A percentile compares a stretch with the other conserved stretches of the same genome.
Conservation (phyloP, 202 grass and related monocot species). For the Cymbopogon flexuosus region DNA sequence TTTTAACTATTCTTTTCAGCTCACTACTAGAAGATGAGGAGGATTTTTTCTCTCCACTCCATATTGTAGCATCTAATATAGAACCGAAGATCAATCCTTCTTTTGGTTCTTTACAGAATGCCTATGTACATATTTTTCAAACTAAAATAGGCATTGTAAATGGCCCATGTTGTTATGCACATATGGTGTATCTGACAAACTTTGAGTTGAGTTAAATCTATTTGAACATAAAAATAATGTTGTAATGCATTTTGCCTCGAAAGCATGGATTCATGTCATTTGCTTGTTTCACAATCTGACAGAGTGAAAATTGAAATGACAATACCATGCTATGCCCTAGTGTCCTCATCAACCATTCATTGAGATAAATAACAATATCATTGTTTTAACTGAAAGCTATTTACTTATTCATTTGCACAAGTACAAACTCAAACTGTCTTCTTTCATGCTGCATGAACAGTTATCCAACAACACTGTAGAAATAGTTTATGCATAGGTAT, state of each 20-base stretch:
- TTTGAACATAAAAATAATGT: neutral
- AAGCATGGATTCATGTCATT: neutral
- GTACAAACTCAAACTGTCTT: slow-evolving; percentile 6
- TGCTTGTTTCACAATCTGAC: slow-evolving; percentile 2
- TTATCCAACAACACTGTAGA: slow-evolving; percentile 12
- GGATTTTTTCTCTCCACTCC: neutral
- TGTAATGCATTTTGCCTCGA: slow-evolving; percentile 1
- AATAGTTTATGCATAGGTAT: slow-evolving; percentile 23
- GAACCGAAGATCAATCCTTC: neutral
- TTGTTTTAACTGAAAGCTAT: slow-evolving; percentile 26
- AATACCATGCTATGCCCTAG: neutral
- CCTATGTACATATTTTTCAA: neutral
- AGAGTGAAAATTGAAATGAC: neutral
- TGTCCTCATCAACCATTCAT: neutral
- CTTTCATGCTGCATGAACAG: slow-evolving; percentile 16
- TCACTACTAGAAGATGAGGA: neutral
- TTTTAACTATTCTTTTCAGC: neutral
- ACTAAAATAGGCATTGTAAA: neutral
- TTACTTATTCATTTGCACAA: slow-evolving; percentile 34
- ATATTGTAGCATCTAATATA: slow-evolving; percentile 10
- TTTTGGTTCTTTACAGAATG: neutral
- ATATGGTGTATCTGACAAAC: neutral
- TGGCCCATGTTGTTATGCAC: neutral
- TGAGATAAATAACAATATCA: neutral
- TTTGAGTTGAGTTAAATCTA: no score